A percentile compares a stretch with the other conserved stretches of the same genome.
Conservation (phyloP, 768 basidiomycete species). For the Tulasnella calospora region DNA sequence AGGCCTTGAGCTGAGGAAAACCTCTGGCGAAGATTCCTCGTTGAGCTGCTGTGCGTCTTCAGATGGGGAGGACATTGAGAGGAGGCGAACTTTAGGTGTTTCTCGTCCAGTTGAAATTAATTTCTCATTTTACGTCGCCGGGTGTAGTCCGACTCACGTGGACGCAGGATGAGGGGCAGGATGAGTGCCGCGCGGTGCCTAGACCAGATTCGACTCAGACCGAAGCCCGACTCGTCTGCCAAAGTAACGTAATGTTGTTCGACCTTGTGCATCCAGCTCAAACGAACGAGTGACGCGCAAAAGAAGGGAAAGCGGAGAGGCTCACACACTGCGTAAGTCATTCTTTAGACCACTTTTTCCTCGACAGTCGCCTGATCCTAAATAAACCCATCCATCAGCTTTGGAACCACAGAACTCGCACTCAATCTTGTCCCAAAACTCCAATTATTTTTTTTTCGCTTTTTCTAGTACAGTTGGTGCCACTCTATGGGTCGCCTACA, state of each 20-base stretch:
- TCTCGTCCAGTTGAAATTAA: too few species aligned
- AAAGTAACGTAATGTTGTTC: too few species aligned
- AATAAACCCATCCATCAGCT: slow-evolving; percentile 36
- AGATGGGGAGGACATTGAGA: not conserved
- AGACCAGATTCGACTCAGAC: too few species aligned
- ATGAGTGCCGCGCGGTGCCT: too few species aligned
- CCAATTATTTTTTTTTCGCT: slow-evolving; percentile 55
- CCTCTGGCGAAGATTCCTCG: not conserved
- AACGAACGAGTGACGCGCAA: slow-evolving; percentile 46
- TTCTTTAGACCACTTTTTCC: not conserved
- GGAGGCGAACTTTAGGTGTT: too few species aligned
- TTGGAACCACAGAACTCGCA: slow-evolving; percentile 56
- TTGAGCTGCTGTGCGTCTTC: not conserved
- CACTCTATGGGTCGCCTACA: slow-evolving; percentile 63
- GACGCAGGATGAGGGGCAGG: too few species aligned
- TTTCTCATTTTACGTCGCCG: too few species aligned
- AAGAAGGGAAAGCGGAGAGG: slow-evolving; percentile 46
- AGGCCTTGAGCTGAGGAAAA: not conserved
- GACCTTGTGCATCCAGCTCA: slow-evolving; percentile 67
- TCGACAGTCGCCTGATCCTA: not conserved
- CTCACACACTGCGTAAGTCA: slow-evolving; percentile 59
- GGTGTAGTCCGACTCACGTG: too few species aligned
- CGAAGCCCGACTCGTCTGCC: too few species aligned
- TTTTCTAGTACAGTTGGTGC: slow-evolving; percentile 65
- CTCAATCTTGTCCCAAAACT: slow-evolving; percentile 60